phyloP scores from a whole-genome alignment of 805 yeast species.

The Nakazawaea pomicola region DNA sequence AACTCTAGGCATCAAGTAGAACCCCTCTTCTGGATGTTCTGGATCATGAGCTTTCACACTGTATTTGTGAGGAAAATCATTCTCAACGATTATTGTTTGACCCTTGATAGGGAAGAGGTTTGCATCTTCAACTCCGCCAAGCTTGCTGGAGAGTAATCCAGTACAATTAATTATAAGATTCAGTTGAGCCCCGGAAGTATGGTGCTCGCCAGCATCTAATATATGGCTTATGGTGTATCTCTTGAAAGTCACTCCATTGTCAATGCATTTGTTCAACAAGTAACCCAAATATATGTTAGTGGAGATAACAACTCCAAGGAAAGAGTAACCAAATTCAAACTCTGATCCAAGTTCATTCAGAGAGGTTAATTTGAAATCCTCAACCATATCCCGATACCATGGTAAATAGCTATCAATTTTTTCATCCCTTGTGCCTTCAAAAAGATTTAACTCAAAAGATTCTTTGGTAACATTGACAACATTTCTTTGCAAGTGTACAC shows the following conservation, averaged over 20 bases:
- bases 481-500: constrained; percentile 26
- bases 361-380: constrained; percentile 27
- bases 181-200: constrained; percentile 33
- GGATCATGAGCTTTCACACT: constrained; percentile 22
- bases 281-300: constrained; percentile 53
- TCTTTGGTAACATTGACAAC: constrained; percentile 14
- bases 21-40: constrained; percentile 36
- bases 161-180: constrained; percentile 53
- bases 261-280: constrained; percentile 39
- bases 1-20: constrained; percentile 49
- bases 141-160: constrained; percentile 42
- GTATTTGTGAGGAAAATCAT: constrained; percentile 33
- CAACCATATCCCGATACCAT: constrained; percentile 41
- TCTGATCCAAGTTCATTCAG: constrained; percentile 27
- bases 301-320: constrained; percentile 53
- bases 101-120: constrained; percentile 51
- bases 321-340: constrained; percentile 23
- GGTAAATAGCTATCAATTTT: constrained; percentile 21
- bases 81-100: constrained; percentile 49
- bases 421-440: constrained; percentile 16
- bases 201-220: constrained; percentile 41
- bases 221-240: constrained; percentile 38
- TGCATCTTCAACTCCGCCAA: constrained; percentile 42
- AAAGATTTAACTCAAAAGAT: constrained; percentile 4
- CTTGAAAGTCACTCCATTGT: constrained; percentile 41